These are phyloP conservation scores for Fusarium nelsonii DNA, from an alignment of 2,329 filamentous ascomycete genomes.

Conservation along the genomic window DNA sequence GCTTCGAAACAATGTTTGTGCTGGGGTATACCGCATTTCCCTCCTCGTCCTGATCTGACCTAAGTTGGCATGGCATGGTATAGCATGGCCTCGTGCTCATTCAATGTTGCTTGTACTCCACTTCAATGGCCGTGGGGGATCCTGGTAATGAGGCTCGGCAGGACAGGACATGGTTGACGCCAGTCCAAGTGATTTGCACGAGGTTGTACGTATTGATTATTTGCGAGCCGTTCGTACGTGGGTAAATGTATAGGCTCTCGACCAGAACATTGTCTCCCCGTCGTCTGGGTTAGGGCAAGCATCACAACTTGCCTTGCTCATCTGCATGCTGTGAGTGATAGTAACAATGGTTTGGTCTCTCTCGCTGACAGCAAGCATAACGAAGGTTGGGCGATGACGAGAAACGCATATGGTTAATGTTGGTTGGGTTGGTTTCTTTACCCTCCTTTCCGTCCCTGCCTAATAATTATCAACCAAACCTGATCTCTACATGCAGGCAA, in stretches of 20 bases:
- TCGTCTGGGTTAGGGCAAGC: conserved; percentile 7
- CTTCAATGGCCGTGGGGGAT: conserved; percentile 22
- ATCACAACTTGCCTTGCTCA: conserved; percentile 30
- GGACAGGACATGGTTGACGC: conserved; percentile 32
- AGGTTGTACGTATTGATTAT: conserved; percentile 19
- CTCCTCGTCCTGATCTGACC: conserved; percentile 20
- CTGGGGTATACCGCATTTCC: conserved; percentile 36
- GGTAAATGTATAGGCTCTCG: conserved; percentile 31
- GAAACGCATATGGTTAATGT: conserved; percentile 1
- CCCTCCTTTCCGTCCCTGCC: not conserved
- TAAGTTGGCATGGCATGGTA: conserved; percentile 11
- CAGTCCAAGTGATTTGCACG: conserved; percentile 21
- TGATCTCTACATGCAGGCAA: not conserved
- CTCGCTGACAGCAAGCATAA: conserved; percentile 8
- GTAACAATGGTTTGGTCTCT: conserved; percentile 32
- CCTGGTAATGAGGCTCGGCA: conserved; percentile 38
- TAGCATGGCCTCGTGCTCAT: conserved; percentile 25
- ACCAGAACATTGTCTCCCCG: conserved; percentile 9
- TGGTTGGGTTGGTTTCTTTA: conserved; percentile 7
- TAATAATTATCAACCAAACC: not conserved
- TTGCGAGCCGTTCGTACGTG: conserved; percentile 11
- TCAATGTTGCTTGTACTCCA: conserved; percentile 19
- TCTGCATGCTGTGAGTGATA: conserved; percentile 26
- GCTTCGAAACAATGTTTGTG: conserved; percentile 36
- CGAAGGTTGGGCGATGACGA: conserved; percentile 11